Base-by-base conservation (phyloP, 257 asterid species). In the Gardenia jasminoides region DNA sequence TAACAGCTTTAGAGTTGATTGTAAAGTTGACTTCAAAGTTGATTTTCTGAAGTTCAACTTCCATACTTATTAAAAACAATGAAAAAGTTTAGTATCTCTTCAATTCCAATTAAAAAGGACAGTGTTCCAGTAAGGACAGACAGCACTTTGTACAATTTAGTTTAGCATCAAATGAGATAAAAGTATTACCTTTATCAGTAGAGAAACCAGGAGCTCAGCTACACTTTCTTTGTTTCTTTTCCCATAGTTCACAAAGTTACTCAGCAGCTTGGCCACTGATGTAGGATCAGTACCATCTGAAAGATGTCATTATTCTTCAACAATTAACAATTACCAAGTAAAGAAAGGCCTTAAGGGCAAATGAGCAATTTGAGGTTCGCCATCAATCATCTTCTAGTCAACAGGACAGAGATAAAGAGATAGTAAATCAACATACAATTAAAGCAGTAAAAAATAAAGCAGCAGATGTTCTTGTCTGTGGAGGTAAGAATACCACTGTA, bases 201-300 rank as follows among this genome's bases (percentile, higher is more conserved):
- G 86, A 84, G 97, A 86, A 85, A 91, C 76, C 76, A 94, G 91
- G 82, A 94, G 99, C 91, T 88, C 95, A 30, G 93, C 94, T 84
- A 94, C 81, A 11, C 96, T 88, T 85, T 94, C 97, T 80, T 48
- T 80, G 80, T 94, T 94, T 43, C 76, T 59, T 82, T 87, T 85
- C 74, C 98, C 98, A 74, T 82, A 90, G 85, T 90, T 89, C 56
- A 67, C 79, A 83, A 90, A 94, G 56, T 86, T 88, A 69, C 84
- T 58, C 64, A 90, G 43, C 52, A 87, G 83, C 80, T 89, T 90
- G 79, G 20, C 83, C 83, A 93, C 95, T 28, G 84, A 82, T 69
- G 84, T 93, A 36, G 96, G 90, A 80, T 93, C 96, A 76, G 88
- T 83, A 76, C 98, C 97, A 87, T 90, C 99, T 94, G 76, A 70